Conservation (phyloP, 108 stramenopile genomes). For the Poteriospumella lacustris region DNA sequence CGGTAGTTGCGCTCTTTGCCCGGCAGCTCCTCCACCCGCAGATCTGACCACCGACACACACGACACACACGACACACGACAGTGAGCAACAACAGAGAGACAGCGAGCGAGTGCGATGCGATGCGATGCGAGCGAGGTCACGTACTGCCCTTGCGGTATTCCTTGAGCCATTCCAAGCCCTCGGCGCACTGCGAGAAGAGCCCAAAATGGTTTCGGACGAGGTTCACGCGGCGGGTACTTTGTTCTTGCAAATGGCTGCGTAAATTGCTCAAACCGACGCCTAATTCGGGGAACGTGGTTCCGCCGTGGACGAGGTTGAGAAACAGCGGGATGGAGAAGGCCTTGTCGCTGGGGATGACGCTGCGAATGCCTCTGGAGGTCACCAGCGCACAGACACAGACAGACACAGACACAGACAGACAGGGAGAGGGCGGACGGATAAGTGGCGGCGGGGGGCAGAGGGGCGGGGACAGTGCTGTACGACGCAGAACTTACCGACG, state of each 20-base stretch:
- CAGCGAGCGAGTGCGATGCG: no score
- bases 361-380: background rate
- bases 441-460: no score
- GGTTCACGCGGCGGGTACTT: background rate
- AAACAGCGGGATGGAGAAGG: background rate
- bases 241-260: background rate
- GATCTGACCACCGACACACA: no score
- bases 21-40: no score
- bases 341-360: slow-evolving; percentile 9
- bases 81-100: no score
- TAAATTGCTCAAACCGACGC: background rate
- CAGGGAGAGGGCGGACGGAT: no score
- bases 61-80: no score
- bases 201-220: slow-evolving; percentile 22
- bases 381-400: no score
- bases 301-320: slow-evolving; percentile 15
- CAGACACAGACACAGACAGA: no score
- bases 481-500: no score
- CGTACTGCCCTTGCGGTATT: background rate
- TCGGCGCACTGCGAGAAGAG: slow-evolving; percentile 22
- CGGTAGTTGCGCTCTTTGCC: no score
- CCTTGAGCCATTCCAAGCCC: slow-evolving; percentile 23
- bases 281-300: background rate
- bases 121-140: background rate
- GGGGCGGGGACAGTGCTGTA: no score